phyloP scores from a whole-genome alignment of 2,329 filamentous ascomycete genomes.

The Paraphoma sp. region DNA sequence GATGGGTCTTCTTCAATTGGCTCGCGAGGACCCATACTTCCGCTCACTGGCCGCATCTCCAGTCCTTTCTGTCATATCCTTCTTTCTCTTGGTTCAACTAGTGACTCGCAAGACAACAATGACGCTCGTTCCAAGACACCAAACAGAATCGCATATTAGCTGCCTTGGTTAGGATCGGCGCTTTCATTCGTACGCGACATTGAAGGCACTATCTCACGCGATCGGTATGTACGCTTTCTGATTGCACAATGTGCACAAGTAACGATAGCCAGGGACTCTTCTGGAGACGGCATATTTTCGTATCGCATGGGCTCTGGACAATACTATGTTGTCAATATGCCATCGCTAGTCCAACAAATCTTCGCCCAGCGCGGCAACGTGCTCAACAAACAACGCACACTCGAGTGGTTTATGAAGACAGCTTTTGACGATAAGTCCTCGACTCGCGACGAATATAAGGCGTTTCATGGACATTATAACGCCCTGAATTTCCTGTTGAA shows the following conservation, averaged over 20 bases:
- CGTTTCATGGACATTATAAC: slow-evolving; percentile 16
- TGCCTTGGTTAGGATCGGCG: slow-evolving; percentile 18
- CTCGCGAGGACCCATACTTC: slow-evolving; percentile 4
- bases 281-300: slow-evolving; percentile 17
- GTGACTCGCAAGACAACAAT: slow-evolving; percentile 9
- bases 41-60: slow-evolving; percentile 4
- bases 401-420: slow-evolving; percentile 22
- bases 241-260: background rate
- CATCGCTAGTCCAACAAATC: slow-evolving; percentile 17
- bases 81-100: slow-evolving; percentile 7
- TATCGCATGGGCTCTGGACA: slow-evolving; percentile 16
- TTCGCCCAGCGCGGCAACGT: slow-evolving; percentile 12
- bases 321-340: slow-evolving; percentile 22
- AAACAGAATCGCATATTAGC: slow-evolving; percentile 15
- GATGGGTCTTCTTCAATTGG: slow-evolving; percentile 16
- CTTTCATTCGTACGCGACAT: slow-evolving; percentile 17
- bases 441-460: slow-evolving; percentile 10
- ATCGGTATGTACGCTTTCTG: slow-evolving; percentile 5
- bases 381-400: slow-evolving; percentile 15
- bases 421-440: slow-evolving; percentile 12
- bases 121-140: slow-evolving; percentile 12
- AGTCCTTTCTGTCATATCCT: slow-evolving; percentile 2
- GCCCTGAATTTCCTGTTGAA: slow-evolving; percentile 20
- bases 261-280: slow-evolving; percentile 5
- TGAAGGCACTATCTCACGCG: slow-evolving; percentile 14